Base-by-base conservation (phyloP, 192 early-diverging fungal species). In the Gorgonomyces haynaldii region DNA sequence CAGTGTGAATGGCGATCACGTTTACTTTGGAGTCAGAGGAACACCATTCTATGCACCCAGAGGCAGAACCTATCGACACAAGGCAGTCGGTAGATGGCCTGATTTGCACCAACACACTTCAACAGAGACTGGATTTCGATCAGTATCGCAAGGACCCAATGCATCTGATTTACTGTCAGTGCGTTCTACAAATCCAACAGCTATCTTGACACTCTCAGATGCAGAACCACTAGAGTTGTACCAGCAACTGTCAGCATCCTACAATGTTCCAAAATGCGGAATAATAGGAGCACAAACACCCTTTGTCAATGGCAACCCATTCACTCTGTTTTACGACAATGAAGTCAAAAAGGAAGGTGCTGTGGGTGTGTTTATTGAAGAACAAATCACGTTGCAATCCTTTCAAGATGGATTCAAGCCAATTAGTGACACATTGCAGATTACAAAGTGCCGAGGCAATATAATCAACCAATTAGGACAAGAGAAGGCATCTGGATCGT, bases 371-470 rank as follows among this genome's bases (percentile, higher is more conserved):
- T 46, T 45, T 21, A 31, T 63, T 4, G 13, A 5, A 34, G 15
- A 26, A n/a, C 3, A 3, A 26, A 25, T 19, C 10, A 25, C 12
- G 6, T 41, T 28, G 4, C 12, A 4, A 21, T 24, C 4, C 40
- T 7, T 7, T 28, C 6, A 28, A 28, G 1, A 1, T 17, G 3
- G 9, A 26, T 13, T 35, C 46, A 9, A 16, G n/a, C 31, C 47
- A 9, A 4, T 65, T 21, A 5, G 24, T 17, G 58, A 56, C 42
- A 30, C 52, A n/a, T 46, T 56, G 13, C 37, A 24, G 22, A 67
- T 67, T 9, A 53, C 57, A 1, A 58, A 36, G 16, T 45, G 54
- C 25, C 54, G 55, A 10, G 67, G 67, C 15, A 69, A 69, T 36
- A 54, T 69, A 28, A 54, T 69, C 46, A 21, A 51, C 15, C 29